Base-by-base conservation (phyloP, 2,329 filamentous ascomycete genomes). In the Alternaria sp. region DNA sequence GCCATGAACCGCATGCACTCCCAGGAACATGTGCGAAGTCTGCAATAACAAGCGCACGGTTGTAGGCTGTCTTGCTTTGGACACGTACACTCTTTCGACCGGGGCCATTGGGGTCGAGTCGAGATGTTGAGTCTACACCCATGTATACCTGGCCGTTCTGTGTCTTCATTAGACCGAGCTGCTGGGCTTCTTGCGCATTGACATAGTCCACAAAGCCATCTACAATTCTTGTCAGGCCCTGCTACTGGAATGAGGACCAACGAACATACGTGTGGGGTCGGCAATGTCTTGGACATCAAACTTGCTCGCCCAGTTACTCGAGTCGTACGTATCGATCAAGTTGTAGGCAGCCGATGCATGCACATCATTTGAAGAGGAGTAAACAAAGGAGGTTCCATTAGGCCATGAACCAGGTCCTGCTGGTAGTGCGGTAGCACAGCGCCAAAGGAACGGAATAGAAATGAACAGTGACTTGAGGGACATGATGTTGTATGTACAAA, bases 1-100 rank as follows among this genome's bases (percentile, higher is more conserved):
- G 79, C 78, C 79, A 81, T 5, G 71, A 68, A 7, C 79, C 79
- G 52, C 79, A 81, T 44, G 64, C 70, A 30, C 64, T 76, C 11
- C 75, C 76, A 2, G 79, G 78, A 11, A 80, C 74, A 48, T 80
- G 79, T 1, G 75, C 76, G 54, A 81, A 75, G 64, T 80, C 78
- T 22, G 75, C 76, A 18, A 81, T 80, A 63, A 80, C 66, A 18
- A 81, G 71, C 5, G 68, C 78, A 32, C 72, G 72, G 30, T 71
- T 79, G 66, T 79, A 81, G 0, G 75, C 67, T 30, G 59, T 68
- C 57, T 79, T 80, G 64, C 74, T 78, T 28, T 76, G 68, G 7
- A 80, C 54, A 5, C 79, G 70, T 3, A 80, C 74, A 50, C 76
- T 79, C 43, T 75, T 74, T 11, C 79, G 70, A 0, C 78, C 78